Evolutionary conservation across 176 grass and related monocot species (phyloP).

Genomic region (Cocos nucifera): DNA sequence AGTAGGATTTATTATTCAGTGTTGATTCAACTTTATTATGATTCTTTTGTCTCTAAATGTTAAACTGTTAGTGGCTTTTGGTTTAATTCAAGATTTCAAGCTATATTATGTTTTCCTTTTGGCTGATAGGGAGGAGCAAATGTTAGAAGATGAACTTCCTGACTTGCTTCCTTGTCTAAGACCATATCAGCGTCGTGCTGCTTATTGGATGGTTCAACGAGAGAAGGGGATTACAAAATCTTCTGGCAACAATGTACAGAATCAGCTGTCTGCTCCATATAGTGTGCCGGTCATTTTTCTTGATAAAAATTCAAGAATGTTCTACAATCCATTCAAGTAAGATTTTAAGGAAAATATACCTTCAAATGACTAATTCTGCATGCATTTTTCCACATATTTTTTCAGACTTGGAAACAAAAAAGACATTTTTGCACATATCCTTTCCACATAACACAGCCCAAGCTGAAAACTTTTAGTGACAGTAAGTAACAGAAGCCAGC

Average conservation of each 20-base stretch:
- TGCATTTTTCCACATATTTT: no score
- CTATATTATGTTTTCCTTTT: conserved; percentile 23
- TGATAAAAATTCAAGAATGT: conserved; percentile 63
- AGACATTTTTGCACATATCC: no score
- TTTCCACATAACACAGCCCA: no score
- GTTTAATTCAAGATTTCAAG: conserved; percentile 2
- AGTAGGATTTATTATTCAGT: no score
- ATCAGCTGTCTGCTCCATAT: conserved; percentile 49
- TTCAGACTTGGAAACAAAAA: no score
- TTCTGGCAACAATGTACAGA: conserved; percentile 19
- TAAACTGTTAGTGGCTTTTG: no score
- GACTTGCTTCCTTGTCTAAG: conserved; percentile 77
- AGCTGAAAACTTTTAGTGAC: no score
- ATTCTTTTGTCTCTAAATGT: no score
- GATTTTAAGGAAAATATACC: conserved; percentile 6
- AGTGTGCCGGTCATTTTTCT: conserved; percentile 68
- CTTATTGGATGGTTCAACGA: conserved; percentile 87
- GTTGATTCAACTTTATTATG: no score
- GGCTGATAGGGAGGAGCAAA: conserved; percentile 25
- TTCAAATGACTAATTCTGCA: no score
- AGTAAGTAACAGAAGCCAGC: no score
- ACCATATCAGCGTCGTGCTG: conserved; percentile 82
- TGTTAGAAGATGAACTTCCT: conserved; percentile 52
- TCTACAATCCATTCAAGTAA: conserved; percentile 99
- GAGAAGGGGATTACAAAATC: conserved; percentile 38